A percentile compares a stretch with the other conserved stretches of the same genome.
Evolutionary conservation across 2,329 filamentous ascomycete species (phyloP).

Genomic region (Aureobasidium vineae): DNA sequence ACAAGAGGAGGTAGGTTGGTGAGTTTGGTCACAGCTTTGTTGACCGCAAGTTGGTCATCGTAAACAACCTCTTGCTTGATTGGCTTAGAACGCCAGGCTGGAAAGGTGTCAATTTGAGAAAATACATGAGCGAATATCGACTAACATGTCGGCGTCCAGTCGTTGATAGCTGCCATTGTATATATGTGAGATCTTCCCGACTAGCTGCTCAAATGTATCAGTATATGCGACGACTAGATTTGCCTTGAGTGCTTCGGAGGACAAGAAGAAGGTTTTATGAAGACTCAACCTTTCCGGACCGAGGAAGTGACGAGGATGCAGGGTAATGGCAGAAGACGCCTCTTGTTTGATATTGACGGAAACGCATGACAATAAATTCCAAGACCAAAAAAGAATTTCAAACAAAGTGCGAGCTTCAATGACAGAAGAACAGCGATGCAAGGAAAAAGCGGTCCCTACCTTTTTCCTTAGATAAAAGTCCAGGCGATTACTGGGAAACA

Average conservation of each 20-base stretch:
- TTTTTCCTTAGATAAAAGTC: background rate
- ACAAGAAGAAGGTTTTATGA: background rate
- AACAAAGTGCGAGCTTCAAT: background rate
- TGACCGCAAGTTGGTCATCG: slow-evolving; percentile 59
- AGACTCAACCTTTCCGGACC: no score
- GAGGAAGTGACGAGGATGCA: background rate
- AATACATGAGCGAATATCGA: background rate
- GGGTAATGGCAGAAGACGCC: background rate
- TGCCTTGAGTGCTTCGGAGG: background rate
- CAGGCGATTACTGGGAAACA: background rate
- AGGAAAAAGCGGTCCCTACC: background rate
- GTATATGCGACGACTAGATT: background rate
- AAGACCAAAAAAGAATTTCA: slow-evolving; percentile 12
- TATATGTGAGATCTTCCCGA: background rate
- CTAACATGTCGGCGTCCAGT: slow-evolving; percentile 45
- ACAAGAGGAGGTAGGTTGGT: slow-evolving; percentile 72
- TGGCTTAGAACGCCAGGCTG: slow-evolving; percentile 73
- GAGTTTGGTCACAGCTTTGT: slow-evolving; percentile 63
- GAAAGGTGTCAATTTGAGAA: slow-evolving; percentile 28
- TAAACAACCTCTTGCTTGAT: slow-evolving; percentile 76
- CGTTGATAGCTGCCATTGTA: slow-evolving; percentile 28
- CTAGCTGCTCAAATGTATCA: background rate
- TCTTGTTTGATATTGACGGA: slow-evolving; percentile 15
- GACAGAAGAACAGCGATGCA: background rate
- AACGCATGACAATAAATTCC: slow-evolving; percentile 20